Conservation (phyloP, 2,329 filamentous ascomycete genomes). For the Alternaria sp. region DNA sequence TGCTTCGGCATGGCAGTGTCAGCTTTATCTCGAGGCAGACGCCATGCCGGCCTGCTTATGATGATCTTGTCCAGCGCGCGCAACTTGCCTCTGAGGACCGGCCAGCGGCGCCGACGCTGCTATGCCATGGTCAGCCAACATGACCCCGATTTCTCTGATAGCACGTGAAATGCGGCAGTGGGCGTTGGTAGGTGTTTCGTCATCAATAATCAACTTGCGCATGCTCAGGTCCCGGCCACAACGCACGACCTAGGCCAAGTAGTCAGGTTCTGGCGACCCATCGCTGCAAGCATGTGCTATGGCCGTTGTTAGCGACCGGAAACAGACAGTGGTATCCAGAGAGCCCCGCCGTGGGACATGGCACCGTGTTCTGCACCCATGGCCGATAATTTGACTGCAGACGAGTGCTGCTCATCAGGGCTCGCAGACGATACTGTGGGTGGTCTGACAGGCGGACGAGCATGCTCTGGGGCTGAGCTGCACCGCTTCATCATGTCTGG, state of each 20-base stretch:
- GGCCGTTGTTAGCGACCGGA: slow-evolving; percentile 21
- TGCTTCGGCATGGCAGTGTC: slow-evolving; percentile 23
- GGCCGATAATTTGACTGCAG: slow-evolving; percentile 14
- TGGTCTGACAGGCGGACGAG: slow-evolving; percentile 25
- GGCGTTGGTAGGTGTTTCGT: slow-evolving; percentile 25
- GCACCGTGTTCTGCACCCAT: slow-evolving; percentile 10
- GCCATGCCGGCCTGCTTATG: slow-evolving; percentile 20
- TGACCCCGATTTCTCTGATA: slow-evolving; percentile 16
- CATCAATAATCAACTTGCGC: slow-evolving; percentile 21
- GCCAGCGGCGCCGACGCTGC: slow-evolving; percentile 5
- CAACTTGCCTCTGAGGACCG: slow-evolving; percentile 17
- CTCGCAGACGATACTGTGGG: slow-evolving; percentile 10
- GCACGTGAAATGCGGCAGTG: slow-evolving; percentile 42
- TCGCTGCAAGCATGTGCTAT: slow-evolving; percentile 25
- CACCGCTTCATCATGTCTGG: slow-evolving; percentile 11
- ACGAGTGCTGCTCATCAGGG: slow-evolving; percentile 15
- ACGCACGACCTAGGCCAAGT: slow-evolving; percentile 2
- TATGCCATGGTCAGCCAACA: slow-evolving; percentile 20
- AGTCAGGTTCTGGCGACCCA: slow-evolving; percentile 14
- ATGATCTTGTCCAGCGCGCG: slow-evolving; percentile 20
- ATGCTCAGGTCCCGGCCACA: slow-evolving; percentile 20
- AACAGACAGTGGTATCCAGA: slow-evolving; percentile 22
- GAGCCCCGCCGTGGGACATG: slow-evolving; percentile 20
- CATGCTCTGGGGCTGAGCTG: slow-evolving; percentile 15
- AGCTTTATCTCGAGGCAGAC: slow-evolving; percentile 15